phyloP scores from a whole-genome alignment of 768 basidiomycete species.

The Sistotremastrum suecicum region DNA sequence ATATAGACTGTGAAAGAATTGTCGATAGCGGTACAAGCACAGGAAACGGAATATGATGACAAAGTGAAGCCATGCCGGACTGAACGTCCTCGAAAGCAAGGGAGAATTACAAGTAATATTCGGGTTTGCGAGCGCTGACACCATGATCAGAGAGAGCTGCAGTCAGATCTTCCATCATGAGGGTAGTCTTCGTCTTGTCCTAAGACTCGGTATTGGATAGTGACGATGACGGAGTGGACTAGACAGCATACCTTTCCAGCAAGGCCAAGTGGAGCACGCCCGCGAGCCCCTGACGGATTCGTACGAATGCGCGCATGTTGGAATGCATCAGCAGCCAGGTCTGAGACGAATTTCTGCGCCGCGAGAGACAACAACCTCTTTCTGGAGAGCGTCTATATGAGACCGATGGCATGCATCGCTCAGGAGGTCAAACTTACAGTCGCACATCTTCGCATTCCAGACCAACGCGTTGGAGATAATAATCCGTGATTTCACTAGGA shows the following conservation, averaged over 20 bases:
- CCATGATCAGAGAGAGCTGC: constrained; percentile 92
- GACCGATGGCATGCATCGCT: background rate
- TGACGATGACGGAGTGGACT: background rate
- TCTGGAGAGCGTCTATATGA: constrained; percentile 23
- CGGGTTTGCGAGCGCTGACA: constrained; percentile 85
- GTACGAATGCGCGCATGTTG: constrained; percentile 95
- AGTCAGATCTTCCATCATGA: constrained; percentile 96
- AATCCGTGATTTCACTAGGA: constrained; percentile 94
- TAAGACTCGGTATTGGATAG: background rate
- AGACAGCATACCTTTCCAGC: constrained; percentile 40
- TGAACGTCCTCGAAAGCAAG: too few relatives aligned
- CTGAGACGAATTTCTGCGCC: constrained; percentile 95
- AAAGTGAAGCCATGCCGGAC: too few relatives aligned
- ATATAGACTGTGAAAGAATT: too few relatives aligned
- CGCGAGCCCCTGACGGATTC: constrained; percentile 64
- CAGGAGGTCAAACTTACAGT: constrained; percentile 44
- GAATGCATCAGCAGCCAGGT: constrained; percentile 92
- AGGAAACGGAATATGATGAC: too few relatives aligned
- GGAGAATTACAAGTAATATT: constrained; percentile 61
- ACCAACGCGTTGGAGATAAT: constrained; percentile 89
- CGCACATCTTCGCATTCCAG: constrained; percentile 93
- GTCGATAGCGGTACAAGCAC: too few relatives aligned
- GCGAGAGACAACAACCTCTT: constrained; percentile 91
- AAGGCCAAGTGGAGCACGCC: constrained; percentile 40
- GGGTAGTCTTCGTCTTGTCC: constrained; percentile 85